Evolutionary conservation across 2,329 filamentous ascomycete genomes (phyloP), one percentile per base, ranked within the genome.

Genomic region (Pseudogymnoascus sp.): DNA sequence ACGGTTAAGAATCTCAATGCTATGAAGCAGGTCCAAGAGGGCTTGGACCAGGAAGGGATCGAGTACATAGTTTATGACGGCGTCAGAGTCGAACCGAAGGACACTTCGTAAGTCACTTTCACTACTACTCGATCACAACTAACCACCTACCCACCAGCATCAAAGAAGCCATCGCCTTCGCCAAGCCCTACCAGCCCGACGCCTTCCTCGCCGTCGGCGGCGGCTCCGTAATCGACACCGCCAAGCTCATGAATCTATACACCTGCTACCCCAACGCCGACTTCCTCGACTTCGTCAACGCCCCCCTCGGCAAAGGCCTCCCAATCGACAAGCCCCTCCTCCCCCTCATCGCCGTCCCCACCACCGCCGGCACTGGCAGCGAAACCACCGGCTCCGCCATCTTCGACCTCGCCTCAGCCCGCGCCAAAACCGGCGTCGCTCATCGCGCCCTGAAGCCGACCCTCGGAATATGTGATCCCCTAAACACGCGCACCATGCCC

Each of bases 301-400:
- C 93, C 0, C 95, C 95, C 0, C 79, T 97, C 0, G 95, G 95
- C 64, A 91, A 89, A 66, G 95, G 95, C 3, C 77, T 84, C 23
- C 90, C 91, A 0, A 88, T 96, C 65, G 85, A 85, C 31, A 84
- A 83, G 64, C 82, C 84, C 46, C 80, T 96, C 13, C 86, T 83
- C 68, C 91, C 91, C 1, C 82, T 96, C 9, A 86, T 96, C 53
- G 91, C 91, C 37, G 85, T 96, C 5, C 91, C 91, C 0, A 96
- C 91, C 1, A 96, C 91, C 0, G 90, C 91, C 7, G 91, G 91
- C 46, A 96, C 91, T 0, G 91, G 91, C 3, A 95, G 90, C 62
- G 95, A 99, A 77, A 99, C 95, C 0, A 99, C 95, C 0, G 96
- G 95, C 19, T 99, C 95, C 0, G 96, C 96, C 61, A 99, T 99